phyloP scores from a whole-genome alignment of 177 flowering plant genomes.

The Vitis hybrid region DNA sequence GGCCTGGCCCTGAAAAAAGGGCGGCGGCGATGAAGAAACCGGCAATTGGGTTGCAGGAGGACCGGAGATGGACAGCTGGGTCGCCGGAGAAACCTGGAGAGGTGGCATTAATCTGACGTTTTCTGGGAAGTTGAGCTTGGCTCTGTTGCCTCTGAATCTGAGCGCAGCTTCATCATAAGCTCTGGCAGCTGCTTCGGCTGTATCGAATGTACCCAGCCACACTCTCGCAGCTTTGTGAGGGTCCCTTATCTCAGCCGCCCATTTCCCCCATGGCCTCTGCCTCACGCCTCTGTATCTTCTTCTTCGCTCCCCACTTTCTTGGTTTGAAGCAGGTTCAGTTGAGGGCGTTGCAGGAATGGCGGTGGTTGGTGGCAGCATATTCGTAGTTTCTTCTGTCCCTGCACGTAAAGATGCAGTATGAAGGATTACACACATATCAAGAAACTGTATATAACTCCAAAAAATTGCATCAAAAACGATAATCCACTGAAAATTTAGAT shows the following conservation, averaged over 20 bases:
- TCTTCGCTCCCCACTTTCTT: constrained; percentile 35
- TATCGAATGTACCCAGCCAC: constrained; percentile 82
- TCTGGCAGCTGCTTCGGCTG: constrained; percentile 75
- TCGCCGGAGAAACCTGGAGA: constrained; percentile 14
- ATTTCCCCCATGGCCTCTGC: constrained; percentile 86
- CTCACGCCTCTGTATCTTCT: constrained; percentile 65
- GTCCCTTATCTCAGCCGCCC: constrained; percentile 84
- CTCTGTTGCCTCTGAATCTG: constrained; percentile 68
- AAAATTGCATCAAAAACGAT: neutral
- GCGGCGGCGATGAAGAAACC: neutral
- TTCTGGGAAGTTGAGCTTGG: constrained; percentile 77
- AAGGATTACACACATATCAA: neutral
- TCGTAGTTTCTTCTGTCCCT: constrained; percentile 15
- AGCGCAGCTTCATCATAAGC: constrained; percentile 88
- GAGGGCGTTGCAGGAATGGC: constrained; percentile 2
- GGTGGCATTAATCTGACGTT: constrained; percentile 30
- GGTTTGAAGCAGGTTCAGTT: constrained; percentile 9
- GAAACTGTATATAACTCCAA: neutral
- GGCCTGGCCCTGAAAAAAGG: constrained; percentile 17
- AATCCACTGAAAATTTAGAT: neutral
- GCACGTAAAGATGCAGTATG: neutral
- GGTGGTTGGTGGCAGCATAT: constrained; percentile 3
- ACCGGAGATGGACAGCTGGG: constrained; percentile 15
- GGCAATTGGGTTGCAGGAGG: neutral
- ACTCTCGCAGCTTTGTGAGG: constrained; percentile 80